Base-by-base conservation (phyloP, 2,329 filamentous ascomycete genomes). In the Neonectria magnoliae region DNA sequence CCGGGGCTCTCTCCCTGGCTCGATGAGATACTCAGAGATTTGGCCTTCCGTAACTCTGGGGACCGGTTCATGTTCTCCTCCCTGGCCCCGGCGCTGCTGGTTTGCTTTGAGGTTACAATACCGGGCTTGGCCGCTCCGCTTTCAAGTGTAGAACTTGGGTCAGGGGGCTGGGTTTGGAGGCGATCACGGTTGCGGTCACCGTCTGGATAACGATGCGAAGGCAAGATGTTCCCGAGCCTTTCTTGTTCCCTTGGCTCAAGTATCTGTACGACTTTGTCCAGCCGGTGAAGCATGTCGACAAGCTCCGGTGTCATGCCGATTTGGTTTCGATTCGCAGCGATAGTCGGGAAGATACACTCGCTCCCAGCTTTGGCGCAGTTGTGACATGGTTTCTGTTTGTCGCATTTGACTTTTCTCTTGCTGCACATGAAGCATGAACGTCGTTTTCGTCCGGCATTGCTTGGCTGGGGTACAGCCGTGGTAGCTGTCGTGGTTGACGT, bases 391-490 rank as follows among this genome's bases (percentile, higher is more conserved):
- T 53, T 53, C 5, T 62, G 60, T 11, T 62, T 62, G 47, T 62
- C 60, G 27, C 60, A 62, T 20, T 62, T 62, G 36, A 62, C 60
- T 27, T 62, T 62, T 29, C 60, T 36, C 48, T 62, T 62, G 36
- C 60, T 58, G 22, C 56, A 58, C 27, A 42, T 58, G 13, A 50
- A n/a, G 31, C 56, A 58, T 14, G 56, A 58, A 10, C 56, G 56
- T 22, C 56, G 45, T 51, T 58, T 58, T 41, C 56, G 18, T 33
- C 56, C 56, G 5, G 56, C 56, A 58, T 58, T 58, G 56, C 56
- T 58, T 18, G 41, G 38, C 7, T 47, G 45, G 8, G 45, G 20
- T 41, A 16, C 7, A 13, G 29, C 11, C 5, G 45, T 14, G 14
- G 18, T 50, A 9, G 45, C 44, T 56, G 53, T 33, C n/a, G 41